Conservation (phyloP, 2,329 filamentous ascomycete species). For the Monilinia fructicola region DNA sequence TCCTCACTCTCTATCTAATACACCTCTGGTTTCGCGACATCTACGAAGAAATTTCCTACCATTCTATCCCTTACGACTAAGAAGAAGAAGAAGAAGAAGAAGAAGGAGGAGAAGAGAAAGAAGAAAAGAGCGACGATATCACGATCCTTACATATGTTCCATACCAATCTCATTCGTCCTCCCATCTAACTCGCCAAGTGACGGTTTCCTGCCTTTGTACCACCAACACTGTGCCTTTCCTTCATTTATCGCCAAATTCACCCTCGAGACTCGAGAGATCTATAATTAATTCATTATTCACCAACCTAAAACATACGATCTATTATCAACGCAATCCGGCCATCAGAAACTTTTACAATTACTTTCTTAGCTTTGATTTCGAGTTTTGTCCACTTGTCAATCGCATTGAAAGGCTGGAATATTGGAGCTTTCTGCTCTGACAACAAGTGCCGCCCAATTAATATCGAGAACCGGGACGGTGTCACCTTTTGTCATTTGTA, state of each 20-base stretch:
- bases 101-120: too few species aligned
- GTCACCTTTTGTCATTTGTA: neutral
- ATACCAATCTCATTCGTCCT: constrained; percentile 23
- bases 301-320: constrained; percentile 14
- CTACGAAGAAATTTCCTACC: neutral
- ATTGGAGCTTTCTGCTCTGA: constrained; percentile 2
- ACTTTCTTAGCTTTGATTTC: neutral
- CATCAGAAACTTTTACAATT: neutral
- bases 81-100: too few species aligned
- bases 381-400: neutral
- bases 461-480: neutral
- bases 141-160: constrained; percentile 18
- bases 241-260: constrained; percentile 14
- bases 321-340: neutral
- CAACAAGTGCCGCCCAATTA: constrained; percentile 10
- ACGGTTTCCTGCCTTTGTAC: constrained; percentile 25
- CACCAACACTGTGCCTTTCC: constrained; percentile 5
- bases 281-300: constrained; percentile 18
- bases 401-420: neutral
- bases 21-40: constrained; percentile 8
- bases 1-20: neutral
- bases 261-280: constrained; percentile 11
- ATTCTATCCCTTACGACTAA: constrained; percentile 12
- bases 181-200: constrained; percentile 24
- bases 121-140: constrained; percentile 12